A percentile compares a stretch with the other conserved stretches of the same genome.
Evolutionary conservation across 2,329 filamentous ascomycete species (phyloP).

Genomic region (Periconia sp.): DNA sequence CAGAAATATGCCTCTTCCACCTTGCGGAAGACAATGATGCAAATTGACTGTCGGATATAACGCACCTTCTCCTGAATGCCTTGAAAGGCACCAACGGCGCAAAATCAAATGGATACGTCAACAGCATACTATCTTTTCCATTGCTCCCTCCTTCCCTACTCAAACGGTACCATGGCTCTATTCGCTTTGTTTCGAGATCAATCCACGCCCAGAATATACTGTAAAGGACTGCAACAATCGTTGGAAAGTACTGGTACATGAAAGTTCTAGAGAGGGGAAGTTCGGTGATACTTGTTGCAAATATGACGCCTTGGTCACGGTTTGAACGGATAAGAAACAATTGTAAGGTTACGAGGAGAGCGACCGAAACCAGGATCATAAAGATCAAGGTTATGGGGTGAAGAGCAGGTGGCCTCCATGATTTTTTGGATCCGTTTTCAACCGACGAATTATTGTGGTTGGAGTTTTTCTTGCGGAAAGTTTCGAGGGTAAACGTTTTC

Average conservation of each 20-base stretch:
- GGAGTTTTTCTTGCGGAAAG: background rate
- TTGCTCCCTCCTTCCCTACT: conserved; percentile 50
- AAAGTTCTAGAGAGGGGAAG: conserved; percentile 49
- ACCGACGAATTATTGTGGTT: background rate
- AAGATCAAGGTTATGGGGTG: conserved; percentile 14
- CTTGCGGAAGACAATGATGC: background rate
- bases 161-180: conserved; percentile 64
- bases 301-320: conserved; percentile 46
- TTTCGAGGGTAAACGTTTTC: background rate
- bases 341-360: conserved; percentile 50
- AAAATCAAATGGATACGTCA: conserved; percentile 59
- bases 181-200: conserved; percentile 59
- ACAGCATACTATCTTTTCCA: conserved; percentile 50
- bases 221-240: conserved; percentile 56
- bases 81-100: conserved; percentile 48
- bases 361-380: conserved; percentile 13
- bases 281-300: conserved; percentile 36
- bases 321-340: conserved; percentile 46
- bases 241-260: conserved; percentile 54
- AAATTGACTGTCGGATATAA: background rate
- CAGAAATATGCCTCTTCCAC: too few relatives aligned
- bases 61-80: conserved; percentile 38
- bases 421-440: background rate
- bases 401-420: conserved; percentile 25
- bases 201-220: conserved; percentile 62